These are phyloP conservation scores for Trichoderma sp. DNA, from an alignment of 2,329 filamentous ascomycete species.

Conservation along the genomic window DNA sequence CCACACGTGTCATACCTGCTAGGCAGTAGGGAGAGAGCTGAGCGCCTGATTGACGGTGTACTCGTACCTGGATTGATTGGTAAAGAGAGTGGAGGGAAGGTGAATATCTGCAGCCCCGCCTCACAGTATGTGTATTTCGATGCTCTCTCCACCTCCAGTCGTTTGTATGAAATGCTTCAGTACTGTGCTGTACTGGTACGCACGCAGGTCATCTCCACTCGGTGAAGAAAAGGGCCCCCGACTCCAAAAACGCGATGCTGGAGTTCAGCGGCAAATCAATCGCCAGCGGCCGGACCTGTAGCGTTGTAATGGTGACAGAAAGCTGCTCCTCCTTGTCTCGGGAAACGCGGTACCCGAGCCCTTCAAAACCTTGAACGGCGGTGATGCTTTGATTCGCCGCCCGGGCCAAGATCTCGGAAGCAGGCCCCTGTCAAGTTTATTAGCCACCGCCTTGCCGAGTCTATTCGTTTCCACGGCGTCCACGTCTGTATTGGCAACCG, in stretches of 20 bases:
- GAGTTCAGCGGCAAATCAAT: neutral
- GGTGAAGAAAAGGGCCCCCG: neutral
- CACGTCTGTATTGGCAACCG: neutral
- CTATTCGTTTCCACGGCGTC: constrained; percentile 15
- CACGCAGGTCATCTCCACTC: neutral
- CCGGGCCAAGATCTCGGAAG: constrained; percentile 16
- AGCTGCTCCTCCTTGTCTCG: constrained; percentile 13
- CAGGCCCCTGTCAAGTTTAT: constrained; percentile 7
- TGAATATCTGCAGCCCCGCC: constrained; percentile 6
- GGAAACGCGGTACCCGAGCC: constrained; percentile 14
- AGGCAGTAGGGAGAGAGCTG: neutral
- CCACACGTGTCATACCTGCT: neutral
- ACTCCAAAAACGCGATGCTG: neutral
- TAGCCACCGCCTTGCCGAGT: constrained; percentile 11
- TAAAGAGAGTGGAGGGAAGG: neutral
- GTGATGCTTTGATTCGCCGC: constrained; percentile 18
- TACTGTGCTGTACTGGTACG: neutral
- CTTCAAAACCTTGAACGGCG: constrained; percentile 8
- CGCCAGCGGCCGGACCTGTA: neutral
- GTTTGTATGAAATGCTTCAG: neutral
- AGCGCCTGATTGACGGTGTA: neutral
- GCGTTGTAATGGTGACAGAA: neutral
- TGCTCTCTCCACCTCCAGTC: neutral
- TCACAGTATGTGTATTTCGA: constrained; percentile 5
- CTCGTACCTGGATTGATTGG: neutral